Percentiles rank a stretch among this genome's conserved stretches.
Evolutionary conservation across 2,329 filamentous ascomycete species (phyloP).

Genomic region (Aureobasidium sp.): DNA sequence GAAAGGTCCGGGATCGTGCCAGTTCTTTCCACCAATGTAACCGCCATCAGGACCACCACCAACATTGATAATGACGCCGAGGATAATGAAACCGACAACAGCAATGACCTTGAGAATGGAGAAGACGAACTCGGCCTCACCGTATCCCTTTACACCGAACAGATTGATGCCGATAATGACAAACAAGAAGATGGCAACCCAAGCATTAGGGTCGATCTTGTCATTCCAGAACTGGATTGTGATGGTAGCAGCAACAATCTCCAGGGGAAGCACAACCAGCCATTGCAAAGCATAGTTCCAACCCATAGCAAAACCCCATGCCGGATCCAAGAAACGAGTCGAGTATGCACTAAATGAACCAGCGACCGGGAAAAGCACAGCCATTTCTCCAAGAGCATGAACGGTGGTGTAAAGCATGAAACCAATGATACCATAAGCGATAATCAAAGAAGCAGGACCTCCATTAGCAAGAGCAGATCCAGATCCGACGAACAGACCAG

Average conservation of each 20-base stretch:
- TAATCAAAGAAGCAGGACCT: conserved; percentile 67
- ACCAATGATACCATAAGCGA: conserved; percentile 67
- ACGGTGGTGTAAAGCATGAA: conserved; percentile 87
- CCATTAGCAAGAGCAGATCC: conserved; percentile 55
- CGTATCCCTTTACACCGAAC: conserved; percentile 81
- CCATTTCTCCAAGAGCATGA: conserved; percentile 82
- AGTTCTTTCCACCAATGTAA: conserved; percentile 69
- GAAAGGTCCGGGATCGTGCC: conserved; percentile 64
- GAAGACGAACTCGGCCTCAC: conserved; percentile 83
- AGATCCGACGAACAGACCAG: conserved; percentile 65
- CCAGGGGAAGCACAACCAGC: conserved; percentile 73
- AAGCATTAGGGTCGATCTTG: conserved; percentile 58
- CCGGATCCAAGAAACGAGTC: conserved; percentile 84
- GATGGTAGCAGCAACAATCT: conserved; percentile 79
- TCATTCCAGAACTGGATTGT: conserved; percentile 71
- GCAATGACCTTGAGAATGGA: conserved; percentile 79
- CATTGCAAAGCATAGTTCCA: conserved; percentile 75
- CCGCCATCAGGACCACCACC: conserved; percentile 62
- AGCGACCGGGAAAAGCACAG: conserved; percentile 81
- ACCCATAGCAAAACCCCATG: conserved; percentile 42
- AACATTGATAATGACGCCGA: conserved; percentile 78
- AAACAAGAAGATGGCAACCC: conserved; percentile 72
- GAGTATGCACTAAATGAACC: conserved; percentile 90
- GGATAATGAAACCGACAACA: conserved; percentile 79
- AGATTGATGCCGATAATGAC: conserved; percentile 75